These are phyloP conservation scores for Choiromyces venosus DNA, from an alignment of 495 filamentous ascomycete genomes.

Conservation along the genomic window DNA sequence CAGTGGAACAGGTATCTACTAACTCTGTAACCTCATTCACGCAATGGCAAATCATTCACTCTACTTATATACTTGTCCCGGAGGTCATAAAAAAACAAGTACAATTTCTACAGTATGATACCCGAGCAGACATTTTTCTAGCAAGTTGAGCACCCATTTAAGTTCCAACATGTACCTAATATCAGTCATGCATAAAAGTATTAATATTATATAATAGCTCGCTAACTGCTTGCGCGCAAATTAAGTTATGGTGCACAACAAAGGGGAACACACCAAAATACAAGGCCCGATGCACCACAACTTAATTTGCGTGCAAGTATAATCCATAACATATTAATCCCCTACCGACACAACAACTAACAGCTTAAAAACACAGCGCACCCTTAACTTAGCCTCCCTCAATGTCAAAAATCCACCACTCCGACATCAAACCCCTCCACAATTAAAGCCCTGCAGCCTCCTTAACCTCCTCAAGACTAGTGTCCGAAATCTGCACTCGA, in stretches of 20 bases:
- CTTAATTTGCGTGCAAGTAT: too few species aligned
- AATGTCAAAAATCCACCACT: neutral
- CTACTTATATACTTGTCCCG: too few species aligned
- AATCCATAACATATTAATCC: neutral
- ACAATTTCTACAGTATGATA: neutral
- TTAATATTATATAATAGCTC: neutral
- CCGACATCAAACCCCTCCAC: neutral
- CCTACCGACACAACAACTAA: neutral
- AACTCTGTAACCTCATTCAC: neutral
- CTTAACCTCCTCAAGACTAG: slow-evolving; percentile 29
- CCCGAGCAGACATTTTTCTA: neutral
- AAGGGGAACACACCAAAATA: too few species aligned
- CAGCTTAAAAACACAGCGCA: neutral
- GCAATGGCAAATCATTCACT: neutral
- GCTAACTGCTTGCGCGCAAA: too few species aligned
- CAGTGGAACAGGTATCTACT: neutral
- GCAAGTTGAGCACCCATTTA: neutral
- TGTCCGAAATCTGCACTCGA: slow-evolving; percentile 41
- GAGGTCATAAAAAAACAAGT: neutral
- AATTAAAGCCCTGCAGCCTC: slow-evolving; percentile 32
- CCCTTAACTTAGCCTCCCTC: neutral
- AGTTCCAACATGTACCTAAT: neutral
- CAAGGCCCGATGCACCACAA: too few species aligned
- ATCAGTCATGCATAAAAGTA: neutral
- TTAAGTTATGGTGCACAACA: too few species aligned